Percentiles rank a stretch among this genome's conserved stretches.
Evolutionary conservation across 78 protist species (phyloP).

Genomic region (Planoprotostelium fungivorum): DNA sequence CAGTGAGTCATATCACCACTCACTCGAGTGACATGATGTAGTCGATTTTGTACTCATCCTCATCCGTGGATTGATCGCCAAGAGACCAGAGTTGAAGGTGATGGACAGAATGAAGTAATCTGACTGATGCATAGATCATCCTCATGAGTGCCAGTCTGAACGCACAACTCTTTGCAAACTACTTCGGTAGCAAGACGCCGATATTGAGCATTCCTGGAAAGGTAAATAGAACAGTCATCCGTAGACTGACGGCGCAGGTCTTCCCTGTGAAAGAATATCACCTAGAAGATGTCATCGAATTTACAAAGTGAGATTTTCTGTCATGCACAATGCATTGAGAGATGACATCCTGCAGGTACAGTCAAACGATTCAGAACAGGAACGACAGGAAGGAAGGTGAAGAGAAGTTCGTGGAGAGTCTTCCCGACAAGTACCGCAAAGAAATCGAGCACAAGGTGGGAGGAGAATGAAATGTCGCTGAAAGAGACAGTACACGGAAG

Average conservation of each 20-base stretch:
- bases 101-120: neutral
- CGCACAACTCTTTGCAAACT: constrained; percentile 65
- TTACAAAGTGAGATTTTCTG: neutral
- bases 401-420: neutral
- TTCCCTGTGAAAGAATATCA: constrained; percentile 31
- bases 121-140: constrained; percentile 14
- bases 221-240: too few species aligned
- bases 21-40: neutral
- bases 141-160: constrained; percentile 87
- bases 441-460: neutral
- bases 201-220: constrained; percentile 15
- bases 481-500: neutral
- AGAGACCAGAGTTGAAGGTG: constrained; percentile 38
- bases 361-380: neutral
- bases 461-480: neutral
- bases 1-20: constrained; percentile 8
- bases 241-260: neutral
- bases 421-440: neutral
- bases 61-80: constrained; percentile 6
- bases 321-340: neutral
- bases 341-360: neutral
- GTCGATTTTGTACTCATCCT: constrained; percentile 42
- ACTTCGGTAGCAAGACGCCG: constrained; percentile 44
- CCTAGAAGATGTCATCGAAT: constrained; percentile 51
- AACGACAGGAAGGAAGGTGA: neutral